Base-by-base conservation (phyloP, 2,329 filamentous ascomycete species). In the Huntiella moniliformis region DNA sequence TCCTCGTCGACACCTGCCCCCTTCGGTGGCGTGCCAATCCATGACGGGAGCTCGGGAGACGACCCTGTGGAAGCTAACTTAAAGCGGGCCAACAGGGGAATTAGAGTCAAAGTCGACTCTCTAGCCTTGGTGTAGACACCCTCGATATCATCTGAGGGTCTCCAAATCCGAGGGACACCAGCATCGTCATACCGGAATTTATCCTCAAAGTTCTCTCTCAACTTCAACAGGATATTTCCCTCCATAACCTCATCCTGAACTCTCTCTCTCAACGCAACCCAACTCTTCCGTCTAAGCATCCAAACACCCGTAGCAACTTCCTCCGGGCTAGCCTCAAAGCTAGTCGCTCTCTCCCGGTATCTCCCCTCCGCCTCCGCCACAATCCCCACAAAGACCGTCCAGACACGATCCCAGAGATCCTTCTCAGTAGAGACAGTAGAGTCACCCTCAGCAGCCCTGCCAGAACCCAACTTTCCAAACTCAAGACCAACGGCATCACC, bases 231-330 rank as follows among this genome's bases (percentile, higher is more conserved):
- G 45, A 98, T 77, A 58, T 96, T 98, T 56, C 88, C 88, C 64
- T 96, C 91, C 77, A 93, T 93, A 58, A 95, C 84, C 63, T 98
- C 91, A 58, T 98, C 91, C 33, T 96, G 88, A 51, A 98, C 82
- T 67, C 84, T 91, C 50, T 85, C 79, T 39, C 84, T 75, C 51
- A 98, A 68, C 11, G 88, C 87, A 36, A 79, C 79, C 91, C 91
- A 98, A 51, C 84, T 91, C 69, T 96, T 96, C 52, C 88, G 77
- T 49, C 88, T 78, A 52, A 98, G 65, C 47, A 87, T 77, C 88
- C 91, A 98, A 15, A 94, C 69, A 13, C 91, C 91, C 46, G 95
- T 75, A 51, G 92, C 82, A 15, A 94, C 85, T 64, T 98, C 91
- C 36, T 88, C 85, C 47, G 82, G 70, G 55, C 79, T 92, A 39